Base-by-base conservation (phyloP, 2,329 filamentous ascomycete species). In the Penicillium sp. region DNA sequence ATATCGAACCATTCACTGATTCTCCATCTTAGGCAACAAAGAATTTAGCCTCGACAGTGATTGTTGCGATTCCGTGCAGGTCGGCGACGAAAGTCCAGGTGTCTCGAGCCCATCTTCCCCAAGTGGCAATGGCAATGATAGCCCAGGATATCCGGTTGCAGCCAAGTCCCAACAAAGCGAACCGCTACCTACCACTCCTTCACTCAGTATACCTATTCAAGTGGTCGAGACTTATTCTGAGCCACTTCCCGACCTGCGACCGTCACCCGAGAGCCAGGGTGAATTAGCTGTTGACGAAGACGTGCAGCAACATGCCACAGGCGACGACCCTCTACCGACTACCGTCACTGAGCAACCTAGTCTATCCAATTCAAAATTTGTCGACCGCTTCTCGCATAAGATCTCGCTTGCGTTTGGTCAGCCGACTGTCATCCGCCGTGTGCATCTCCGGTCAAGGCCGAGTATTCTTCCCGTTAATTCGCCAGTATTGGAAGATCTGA, bases 341-440 rank as follows among this genome's bases (percentile, higher is more conserved):
- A 49, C 32, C 35, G 22, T 26, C 13, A 46, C 56, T 39, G 56
- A 56, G 18, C 59, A 60, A 42, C 60, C 63, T 29, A 67, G 57
- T 40, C 55, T 60, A 10, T 68, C 70, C 11, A 67, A 56, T n/a
- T 61, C 71, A 9, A 65, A 64, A 18, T 60, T 76, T 16, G 64
- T 72, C 32, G 61, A 69, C 50, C 61, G 70, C 14, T 55, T 78
- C 11, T 73, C 75, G 2, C 69, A 67, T 37, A 76, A 68, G 55
- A 50, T 77, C 20, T 76, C 74, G 3, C 67, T 68, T 26, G 68
- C 73, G 6, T 76, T 78, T 60, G 71, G 71, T 2, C 67, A 72
- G 35, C 67, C 73, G 20, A 78, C 76, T 6, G 70, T 78, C 7
- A 73, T 78, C 45, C 75, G 67, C 48, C 74, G 74, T 49, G 62